A percentile compares a stretch with the other conserved stretches of the same genome.
phyloP scores from a whole-genome alignment of 2,329 filamentous ascomycete species.

The Chrysoporthe cubensis region DNA sequence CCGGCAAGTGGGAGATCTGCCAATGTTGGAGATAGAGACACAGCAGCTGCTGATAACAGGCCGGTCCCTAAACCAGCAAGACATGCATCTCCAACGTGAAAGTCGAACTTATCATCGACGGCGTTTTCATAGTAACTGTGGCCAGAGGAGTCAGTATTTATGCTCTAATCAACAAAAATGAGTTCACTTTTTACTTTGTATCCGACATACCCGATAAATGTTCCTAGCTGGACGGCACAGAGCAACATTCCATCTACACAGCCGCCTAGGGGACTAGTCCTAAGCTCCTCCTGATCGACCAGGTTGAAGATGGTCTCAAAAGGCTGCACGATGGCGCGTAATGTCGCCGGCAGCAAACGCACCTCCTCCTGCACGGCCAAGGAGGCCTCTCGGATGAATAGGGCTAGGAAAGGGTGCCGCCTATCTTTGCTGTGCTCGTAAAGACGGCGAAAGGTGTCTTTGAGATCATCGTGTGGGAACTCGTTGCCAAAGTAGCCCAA shows the following conservation, averaged over 20 bases:
- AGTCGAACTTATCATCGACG: constrained; percentile 31
- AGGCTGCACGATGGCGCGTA: constrained; percentile 39
- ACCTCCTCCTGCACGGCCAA: constrained; percentile 46
- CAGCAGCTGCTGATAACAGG: constrained; percentile 45
- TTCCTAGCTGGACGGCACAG: constrained; percentile 43
- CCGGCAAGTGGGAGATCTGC: constrained; percentile 46
- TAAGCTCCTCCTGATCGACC: constrained; percentile 40
- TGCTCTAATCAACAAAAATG: too few relatives aligned
- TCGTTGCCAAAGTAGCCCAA: constrained; percentile 52
- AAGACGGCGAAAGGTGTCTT: constrained; percentile 44
- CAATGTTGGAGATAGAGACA: constrained; percentile 45
- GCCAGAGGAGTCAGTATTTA: not conserved
- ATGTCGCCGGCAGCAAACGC: constrained; percentile 33
- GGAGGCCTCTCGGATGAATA: constrained; percentile 47
- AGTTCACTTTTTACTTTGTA: not conserved
- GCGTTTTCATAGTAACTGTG: constrained; percentile 38
- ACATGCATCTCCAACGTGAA: constrained; percentile 33
- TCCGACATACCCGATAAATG: constrained; percentile 47
- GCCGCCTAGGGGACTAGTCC: constrained; percentile 45
- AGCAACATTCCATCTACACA: constrained; percentile 51
- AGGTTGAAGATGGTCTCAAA: constrained; percentile 44
- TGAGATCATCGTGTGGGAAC: constrained; percentile 50
- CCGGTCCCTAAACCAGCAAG: constrained; percentile 51
- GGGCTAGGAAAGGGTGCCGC: constrained; percentile 40
- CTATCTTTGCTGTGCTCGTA: constrained; percentile 45